phyloP scores from a whole-genome alignment of 352 stramenopile genomes.

The Phytophthora gonapodyides region DNA sequence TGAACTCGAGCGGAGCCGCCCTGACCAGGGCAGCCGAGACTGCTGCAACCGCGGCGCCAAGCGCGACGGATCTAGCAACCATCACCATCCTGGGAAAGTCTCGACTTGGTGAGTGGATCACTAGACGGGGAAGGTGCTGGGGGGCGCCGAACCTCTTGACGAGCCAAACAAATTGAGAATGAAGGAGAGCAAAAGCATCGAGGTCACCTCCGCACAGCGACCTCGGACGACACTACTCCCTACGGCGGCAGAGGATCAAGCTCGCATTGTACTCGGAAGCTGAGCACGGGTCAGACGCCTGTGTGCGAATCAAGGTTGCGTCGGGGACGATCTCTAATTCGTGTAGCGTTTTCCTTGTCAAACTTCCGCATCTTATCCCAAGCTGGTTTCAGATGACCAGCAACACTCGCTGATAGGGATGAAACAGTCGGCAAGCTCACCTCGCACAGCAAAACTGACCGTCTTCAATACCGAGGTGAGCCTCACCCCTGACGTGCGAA shows the following conservation, averaged over 20 bases:
- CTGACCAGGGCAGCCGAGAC: conserved; percentile 6
- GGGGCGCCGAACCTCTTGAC: conserved; percentile 12
- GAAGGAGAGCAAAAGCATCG: not conserved
- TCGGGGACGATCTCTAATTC: not conserved
- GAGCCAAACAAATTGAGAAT: conserved; percentile 25
- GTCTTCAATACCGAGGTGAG: no score
- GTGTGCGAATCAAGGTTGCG: conserved; percentile 1
- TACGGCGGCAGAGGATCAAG: conserved; percentile 5
- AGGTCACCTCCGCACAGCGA: not conserved
- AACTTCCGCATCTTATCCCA: conserved; percentile 10
- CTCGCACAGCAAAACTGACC: no score
- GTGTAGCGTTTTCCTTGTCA: not conserved
- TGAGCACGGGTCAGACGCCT: conserved; percentile 2
- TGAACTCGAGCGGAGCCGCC: conserved; percentile 22
- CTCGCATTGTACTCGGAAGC: conserved; percentile 10
- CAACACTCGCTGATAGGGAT: conserved; percentile 2
- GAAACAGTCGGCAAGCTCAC: no score
- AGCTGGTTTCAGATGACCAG: conserved; percentile 8
- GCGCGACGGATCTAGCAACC: conserved; percentile 18
- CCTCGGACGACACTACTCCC: not conserved
- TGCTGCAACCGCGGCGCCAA: conserved; percentile 3
- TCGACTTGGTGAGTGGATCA: not conserved
- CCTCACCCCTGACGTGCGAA: no score
- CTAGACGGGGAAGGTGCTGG: conserved; percentile 6
- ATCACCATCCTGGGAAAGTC: conserved; percentile 15